phyloP scores from a whole-genome alignment of 768 basidiomycete species.

The Leccinum disarticulatum region DNA sequence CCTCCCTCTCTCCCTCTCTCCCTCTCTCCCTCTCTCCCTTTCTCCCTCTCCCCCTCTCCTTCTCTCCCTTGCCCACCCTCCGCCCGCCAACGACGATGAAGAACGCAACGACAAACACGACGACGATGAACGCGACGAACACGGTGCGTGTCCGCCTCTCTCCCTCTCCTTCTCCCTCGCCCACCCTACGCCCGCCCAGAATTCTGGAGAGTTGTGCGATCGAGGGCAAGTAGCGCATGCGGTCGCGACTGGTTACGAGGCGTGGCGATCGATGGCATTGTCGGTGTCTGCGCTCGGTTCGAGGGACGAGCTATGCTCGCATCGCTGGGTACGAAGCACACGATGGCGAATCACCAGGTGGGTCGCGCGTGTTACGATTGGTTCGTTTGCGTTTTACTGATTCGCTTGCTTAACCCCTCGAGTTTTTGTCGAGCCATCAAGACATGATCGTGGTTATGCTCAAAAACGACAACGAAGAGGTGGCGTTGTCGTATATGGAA shows the following conservation, averaged over 20 bases:
- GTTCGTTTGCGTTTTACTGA: neutral
- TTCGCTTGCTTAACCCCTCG: slow-evolving; percentile 36
- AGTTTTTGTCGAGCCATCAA: slow-evolving; percentile 80
- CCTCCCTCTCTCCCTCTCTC: no score
- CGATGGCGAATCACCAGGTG: slow-evolving; percentile 70
- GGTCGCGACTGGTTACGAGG: slow-evolving; percentile 65
- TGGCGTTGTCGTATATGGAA: no score
- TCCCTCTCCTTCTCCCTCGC: no score
- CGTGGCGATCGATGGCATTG: slow-evolving; percentile 49
- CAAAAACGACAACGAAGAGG: no score
- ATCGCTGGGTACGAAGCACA: slow-evolving; percentile 69
- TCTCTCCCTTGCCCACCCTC: no score
- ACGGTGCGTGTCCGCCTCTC: no score
- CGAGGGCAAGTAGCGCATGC: slow-evolving; percentile 78
- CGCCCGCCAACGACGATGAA: no score
- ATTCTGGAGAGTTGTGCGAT: slow-evolving; percentile 76
- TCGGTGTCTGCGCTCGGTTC: slow-evolving; percentile 38
- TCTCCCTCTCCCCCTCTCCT: no score
- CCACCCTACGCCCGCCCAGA: no score
- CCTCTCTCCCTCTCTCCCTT: no score
- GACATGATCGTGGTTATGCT: slow-evolving; percentile 40
- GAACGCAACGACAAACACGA: no score
- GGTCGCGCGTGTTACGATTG: slow-evolving; percentile 1
- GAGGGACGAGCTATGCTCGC: slow-evolving; percentile 60
- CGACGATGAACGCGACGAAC: no score